phyloP scores from a whole-genome alignment of 1,139 yeast species.

The Chernovozyma aurita region DNA sequence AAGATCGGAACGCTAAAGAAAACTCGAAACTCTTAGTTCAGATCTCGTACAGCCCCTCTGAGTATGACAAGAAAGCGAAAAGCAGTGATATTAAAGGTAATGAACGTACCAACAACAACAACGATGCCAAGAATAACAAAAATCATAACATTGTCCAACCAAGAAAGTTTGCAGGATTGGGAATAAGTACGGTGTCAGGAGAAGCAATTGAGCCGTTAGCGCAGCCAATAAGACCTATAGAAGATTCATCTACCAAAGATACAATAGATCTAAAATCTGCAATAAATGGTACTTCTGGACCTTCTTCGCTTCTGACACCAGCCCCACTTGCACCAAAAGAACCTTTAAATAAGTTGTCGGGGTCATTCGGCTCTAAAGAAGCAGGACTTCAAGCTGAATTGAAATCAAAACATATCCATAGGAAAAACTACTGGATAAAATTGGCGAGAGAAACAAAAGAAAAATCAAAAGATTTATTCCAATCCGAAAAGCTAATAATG shows the following conservation, averaged over 20 bases:
- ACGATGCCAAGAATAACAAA: too few relatives aligned
- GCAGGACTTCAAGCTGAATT: conserved; percentile 5
- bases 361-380: background rate
- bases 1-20: too few relatives aligned
- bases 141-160: too few relatives aligned
- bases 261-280: background rate
- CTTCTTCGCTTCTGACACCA: background rate
- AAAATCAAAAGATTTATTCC: conserved; percentile 16
- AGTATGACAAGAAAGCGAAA: background rate
- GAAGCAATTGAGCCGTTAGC: conserved; percentile 1
- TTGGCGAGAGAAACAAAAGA: conserved; percentile 24
- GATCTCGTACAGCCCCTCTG: conserved; percentile 1
- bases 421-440: conserved; percentile 27
- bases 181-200: conserved; percentile 5
- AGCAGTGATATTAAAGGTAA: background rate
- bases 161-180: conserved; percentile 5
- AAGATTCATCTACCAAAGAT: background rate
- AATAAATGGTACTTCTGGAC: background rate
- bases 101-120: too few relatives aligned
- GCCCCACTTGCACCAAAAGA: background rate
- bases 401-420: conserved; percentile 2
- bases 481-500: conserved; percentile 17
- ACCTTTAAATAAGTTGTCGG: background rate
- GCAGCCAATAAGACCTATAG: background rate
- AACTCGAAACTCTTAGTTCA: conserved; percentile 2